Evolutionary conservation across 257 asterid species (phyloP), one percentile per base, ranked within the genome.

Genomic region (Jacaranda copaia): DNA sequence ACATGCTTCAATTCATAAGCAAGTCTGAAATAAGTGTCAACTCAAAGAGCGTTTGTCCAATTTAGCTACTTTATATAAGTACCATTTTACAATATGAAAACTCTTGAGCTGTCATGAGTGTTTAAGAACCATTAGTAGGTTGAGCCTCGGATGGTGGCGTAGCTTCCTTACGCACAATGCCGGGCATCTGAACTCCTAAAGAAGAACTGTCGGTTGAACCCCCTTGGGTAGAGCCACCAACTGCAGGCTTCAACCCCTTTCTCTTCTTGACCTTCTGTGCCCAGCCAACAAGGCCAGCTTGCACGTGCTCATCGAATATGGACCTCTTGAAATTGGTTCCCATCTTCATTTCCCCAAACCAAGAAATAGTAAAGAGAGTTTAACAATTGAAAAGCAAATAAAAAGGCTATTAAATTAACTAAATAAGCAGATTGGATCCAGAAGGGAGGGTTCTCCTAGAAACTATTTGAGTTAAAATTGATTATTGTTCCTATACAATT

Each of bases 311-410:
- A 0, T 93, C 97, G 40, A 96, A 96, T 82, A 96, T 93, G 4
- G 99, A 89, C 78, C 86, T 93, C 88, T 96, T 96, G 90, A 93
- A 96, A 81, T 89, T 83, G 7, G 97, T 93, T 72, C 99, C 99
- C 99, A 96, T 96, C 99, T 96, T 45, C 74, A 16, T 70, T 75
- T 48, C 57, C 69, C 58, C 5, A 9, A 19, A 42, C n/a, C 56
- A 77, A 68, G 39, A 65, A 48, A 66, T 15, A 61, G 9, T 8
- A 16, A 8, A 9, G 32, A 75, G 15, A 25, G 68, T 42, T 45
- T 79, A 25, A 25, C 2, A 2, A 25, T 25, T 25, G 32, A 25
- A 25, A 25, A 25, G 32, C 32, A 25, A 25, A 25, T 25, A 25
- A 25, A 25, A 25, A 25, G 32, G 32, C 32, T 25, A 25, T 25